Evolutionary conservation across 371 early-diverging fungal genomes (phyloP).

Genomic region (Mucor racemosus): DNA sequence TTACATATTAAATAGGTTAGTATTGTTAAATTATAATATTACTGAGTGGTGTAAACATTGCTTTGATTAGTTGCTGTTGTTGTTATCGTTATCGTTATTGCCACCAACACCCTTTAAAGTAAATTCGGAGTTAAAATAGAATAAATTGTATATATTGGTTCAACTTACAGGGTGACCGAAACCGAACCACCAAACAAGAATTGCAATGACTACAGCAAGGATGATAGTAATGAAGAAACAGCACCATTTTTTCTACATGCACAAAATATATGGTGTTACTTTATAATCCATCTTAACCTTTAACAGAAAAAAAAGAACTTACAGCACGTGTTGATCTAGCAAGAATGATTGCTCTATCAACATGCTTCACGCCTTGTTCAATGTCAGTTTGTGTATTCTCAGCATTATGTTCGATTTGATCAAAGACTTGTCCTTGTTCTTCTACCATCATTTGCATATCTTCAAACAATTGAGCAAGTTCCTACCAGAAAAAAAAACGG

Average conservation of each 20-base stretch:
- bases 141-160: not conserved
- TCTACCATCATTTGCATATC: conserved; percentile 90
- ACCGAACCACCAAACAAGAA: conserved; percentile 61
- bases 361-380: conserved; percentile 73
- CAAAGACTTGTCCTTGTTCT: conserved; percentile 76
- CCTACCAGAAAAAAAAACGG: conserved; percentile 50
- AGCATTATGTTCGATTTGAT: conserved; percentile 74
- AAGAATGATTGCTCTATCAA: conserved; percentile 70
- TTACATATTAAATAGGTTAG: conserved; percentile 1
- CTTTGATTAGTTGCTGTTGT: not conserved
- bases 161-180: conserved; percentile 44
- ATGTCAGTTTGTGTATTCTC: conserved; percentile 67
- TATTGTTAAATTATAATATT: not conserved
- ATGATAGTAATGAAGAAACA: conserved; percentile 61
- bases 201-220: conserved; percentile 52
- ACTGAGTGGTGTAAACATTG: not conserved
- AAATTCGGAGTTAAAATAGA: not conserved
- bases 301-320: conserved; percentile 20
- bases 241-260: conserved; percentile 68
- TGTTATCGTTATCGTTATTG: conserved; percentile 4
- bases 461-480: conserved; percentile 86
- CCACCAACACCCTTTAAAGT: conserved; percentile 21
- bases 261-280: not conserved
- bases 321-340: conserved; percentile 80
- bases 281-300: not conserved